A percentile compares a stretch with the other conserved stretches of the same genome.
These are phyloP conservation scores for Rosa rugosa DNA, from an alignment of 306 rosid species.

Conservation along the genomic window DNA sequence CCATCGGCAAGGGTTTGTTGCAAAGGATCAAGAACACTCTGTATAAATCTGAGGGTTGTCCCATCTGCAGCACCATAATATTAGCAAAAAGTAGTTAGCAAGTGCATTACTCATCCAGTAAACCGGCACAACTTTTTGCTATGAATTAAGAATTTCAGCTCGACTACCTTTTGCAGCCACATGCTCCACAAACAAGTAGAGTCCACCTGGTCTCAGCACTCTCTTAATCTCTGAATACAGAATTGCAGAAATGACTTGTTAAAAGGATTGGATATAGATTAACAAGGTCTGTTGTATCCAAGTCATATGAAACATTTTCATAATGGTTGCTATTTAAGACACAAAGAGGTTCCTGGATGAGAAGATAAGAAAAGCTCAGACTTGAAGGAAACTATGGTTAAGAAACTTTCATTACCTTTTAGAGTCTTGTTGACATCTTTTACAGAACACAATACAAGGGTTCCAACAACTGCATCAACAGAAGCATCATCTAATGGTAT, in stretches of 20 bases:
- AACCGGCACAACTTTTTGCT: background rate
- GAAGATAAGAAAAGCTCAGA: background rate
- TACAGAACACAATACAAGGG: slow-evolving; percentile 91
- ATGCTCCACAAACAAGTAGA: slow-evolving; percentile 72
- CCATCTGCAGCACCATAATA: slow-evolving; percentile 57
- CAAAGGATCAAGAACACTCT: slow-evolving; percentile 65
- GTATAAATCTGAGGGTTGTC: slow-evolving; percentile 52
- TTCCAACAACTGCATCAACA: slow-evolving; percentile 95
- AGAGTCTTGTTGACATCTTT: slow-evolving; percentile 67
- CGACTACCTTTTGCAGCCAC: slow-evolving; percentile 80
- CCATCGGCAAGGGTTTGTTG: slow-evolving; percentile 73
- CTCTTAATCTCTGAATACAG: slow-evolving; percentile 66
- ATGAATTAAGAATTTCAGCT: slow-evolving; percentile 18
- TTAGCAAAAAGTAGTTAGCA: slow-evolving; percentile 3
- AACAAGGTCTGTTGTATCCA: background rate
- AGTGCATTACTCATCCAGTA: background rate
- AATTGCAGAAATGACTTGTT: background rate
- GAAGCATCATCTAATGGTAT: slow-evolving; percentile 81
- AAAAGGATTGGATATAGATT: background rate
- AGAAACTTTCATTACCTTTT: slow-evolving; percentile 44
- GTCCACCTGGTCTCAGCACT: slow-evolving; percentile 78
- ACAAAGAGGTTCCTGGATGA: background rate
- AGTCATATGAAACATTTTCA: background rate
- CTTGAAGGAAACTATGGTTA: slow-evolving; percentile 7
- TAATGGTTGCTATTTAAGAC: background rate